phyloP scores from a whole-genome alignment of 2,329 filamentous ascomycete genomes.

The Cercospora zeina region DNA sequence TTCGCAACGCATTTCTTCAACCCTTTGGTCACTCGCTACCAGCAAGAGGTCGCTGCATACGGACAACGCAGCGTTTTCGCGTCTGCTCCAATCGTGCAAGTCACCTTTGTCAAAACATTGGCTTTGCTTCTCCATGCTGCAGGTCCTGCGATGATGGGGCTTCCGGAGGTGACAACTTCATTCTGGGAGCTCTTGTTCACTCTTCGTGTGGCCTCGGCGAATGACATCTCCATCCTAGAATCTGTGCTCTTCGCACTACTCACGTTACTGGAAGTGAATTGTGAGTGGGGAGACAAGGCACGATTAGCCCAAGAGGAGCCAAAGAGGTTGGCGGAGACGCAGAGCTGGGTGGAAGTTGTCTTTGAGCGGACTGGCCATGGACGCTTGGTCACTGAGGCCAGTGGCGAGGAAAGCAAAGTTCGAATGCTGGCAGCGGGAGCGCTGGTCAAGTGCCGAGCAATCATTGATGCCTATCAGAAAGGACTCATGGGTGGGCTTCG shows the following conservation, averaged over 20 bases:
- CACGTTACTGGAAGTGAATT: slow-evolving; percentile 78
- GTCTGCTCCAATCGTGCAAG: slow-evolving; percentile 72
- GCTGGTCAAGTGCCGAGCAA: slow-evolving; percentile 74
- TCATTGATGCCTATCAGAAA: slow-evolving; percentile 77
- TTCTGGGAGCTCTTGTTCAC: slow-evolving; percentile 79
- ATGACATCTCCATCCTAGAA: slow-evolving; percentile 62
- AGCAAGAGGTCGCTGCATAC: slow-evolving; percentile 40
- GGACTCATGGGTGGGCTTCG: slow-evolving; percentile 56
- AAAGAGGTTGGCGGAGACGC: slow-evolving; percentile 77
- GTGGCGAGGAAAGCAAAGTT: slow-evolving; percentile 74
- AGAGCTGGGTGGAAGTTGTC: slow-evolving; percentile 78
- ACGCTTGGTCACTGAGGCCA: slow-evolving; percentile 54
- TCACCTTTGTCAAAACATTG: slow-evolving; percentile 81
- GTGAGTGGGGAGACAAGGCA: slow-evolving; percentile 57
- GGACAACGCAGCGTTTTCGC: slow-evolving; percentile 58
- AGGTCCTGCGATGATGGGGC: slow-evolving; percentile 72
- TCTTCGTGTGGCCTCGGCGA: slow-evolving; percentile 55
- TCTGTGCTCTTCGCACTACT: slow-evolving; percentile 78
- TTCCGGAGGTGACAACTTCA: slow-evolving; percentile 80
- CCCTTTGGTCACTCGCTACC: slow-evolving; percentile 73
- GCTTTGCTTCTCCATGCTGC: slow-evolving; percentile 79
- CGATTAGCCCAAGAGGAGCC: slow-evolving; percentile 73
- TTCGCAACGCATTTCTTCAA: slow-evolving; percentile 80
- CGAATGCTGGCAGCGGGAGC: slow-evolving; percentile 77
- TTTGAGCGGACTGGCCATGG: slow-evolving; percentile 57